Evolutionary conservation across 805 yeast species (phyloP).

Genomic region (Wickerhamiella qilinensis): DNA sequence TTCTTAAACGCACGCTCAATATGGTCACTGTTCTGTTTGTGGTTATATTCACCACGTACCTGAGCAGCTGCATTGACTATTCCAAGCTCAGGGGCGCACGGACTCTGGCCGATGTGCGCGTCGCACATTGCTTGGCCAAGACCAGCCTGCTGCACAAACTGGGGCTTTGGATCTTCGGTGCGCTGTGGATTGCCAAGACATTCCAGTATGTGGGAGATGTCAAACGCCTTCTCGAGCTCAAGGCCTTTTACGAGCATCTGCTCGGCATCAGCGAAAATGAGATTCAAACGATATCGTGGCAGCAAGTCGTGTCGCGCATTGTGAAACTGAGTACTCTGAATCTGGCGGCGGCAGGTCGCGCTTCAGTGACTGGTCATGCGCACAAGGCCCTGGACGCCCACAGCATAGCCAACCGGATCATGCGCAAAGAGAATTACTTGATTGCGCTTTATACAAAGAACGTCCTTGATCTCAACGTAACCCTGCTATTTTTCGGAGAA

Average conservation of each 20-base stretch:
- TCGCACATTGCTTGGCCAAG: conserved; percentile 32
- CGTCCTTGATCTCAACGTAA: conserved; percentile 49
- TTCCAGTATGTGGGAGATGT: conserved; percentile 39
- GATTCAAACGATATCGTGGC: conserved; percentile 88
- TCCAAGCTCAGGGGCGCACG: conserved; percentile 24
- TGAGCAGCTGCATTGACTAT: conserved; percentile 70
- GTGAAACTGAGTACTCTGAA: conserved; percentile 46
- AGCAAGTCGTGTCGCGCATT: conserved; percentile 58
- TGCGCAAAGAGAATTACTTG: conserved; percentile 89
- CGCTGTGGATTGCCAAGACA: conserved; percentile 25
- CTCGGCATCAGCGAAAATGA: conserved; percentile 64
- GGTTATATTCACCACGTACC: conserved; percentile 58
- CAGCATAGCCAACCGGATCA: conserved; percentile 84
- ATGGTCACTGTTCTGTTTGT: conserved; percentile 64
- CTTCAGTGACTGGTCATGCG: conserved; percentile 18
- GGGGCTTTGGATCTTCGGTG: conserved; percentile 44
- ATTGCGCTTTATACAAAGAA: conserved; percentile 77
- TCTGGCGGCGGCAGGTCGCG: conserved; percentile 21
- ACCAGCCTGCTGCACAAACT: conserved; percentile 36
- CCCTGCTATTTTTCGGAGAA: conserved; percentile 30
- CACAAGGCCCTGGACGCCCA: conserved; percentile 78
- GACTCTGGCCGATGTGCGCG: conserved; percentile 26
- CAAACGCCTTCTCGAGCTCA: conserved; percentile 54
- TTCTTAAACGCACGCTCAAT: conserved; percentile 48
- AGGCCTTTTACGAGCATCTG: conserved; percentile 57